Percentiles rank a stretch among this genome's conserved stretches.
Evolutionary conservation across 1,139 yeast species (phyloP).

Genomic region (Suhomyces bolitotheri): DNA sequence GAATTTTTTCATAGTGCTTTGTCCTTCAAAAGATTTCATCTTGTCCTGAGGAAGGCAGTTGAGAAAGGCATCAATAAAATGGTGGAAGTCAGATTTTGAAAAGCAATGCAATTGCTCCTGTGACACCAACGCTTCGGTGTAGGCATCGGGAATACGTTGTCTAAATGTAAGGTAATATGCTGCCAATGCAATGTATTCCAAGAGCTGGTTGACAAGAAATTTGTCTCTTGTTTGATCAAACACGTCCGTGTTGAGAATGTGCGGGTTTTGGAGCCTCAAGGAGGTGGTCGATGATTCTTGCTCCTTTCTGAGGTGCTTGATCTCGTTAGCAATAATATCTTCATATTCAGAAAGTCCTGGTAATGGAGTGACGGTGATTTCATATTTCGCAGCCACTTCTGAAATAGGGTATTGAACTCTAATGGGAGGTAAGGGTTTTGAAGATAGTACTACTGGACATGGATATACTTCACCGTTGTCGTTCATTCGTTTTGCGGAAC

Average conservation of each 20-base stretch:
- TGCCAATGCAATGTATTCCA: slow-evolving; percentile 3
- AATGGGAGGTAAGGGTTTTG: not conserved
- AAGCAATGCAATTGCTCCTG: not conserved
- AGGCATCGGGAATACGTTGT: slow-evolving; percentile 2
- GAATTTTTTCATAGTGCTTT: slow-evolving; percentile 1
- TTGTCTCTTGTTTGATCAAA: too few relatives aligned
- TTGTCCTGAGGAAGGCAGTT: not conserved
- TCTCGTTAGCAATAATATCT: too few relatives aligned
- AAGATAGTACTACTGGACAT: not conserved
- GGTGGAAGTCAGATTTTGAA: not conserved
- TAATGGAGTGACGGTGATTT: not conserved
- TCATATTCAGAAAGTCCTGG: too few relatives aligned
- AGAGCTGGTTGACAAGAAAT: too few relatives aligned
- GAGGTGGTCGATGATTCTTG: too few relatives aligned
- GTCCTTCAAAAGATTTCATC: not conserved
- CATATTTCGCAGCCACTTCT: not conserved
- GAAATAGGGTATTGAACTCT: not conserved
- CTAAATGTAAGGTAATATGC: slow-evolving; percentile 1
- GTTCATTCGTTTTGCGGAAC: too few relatives aligned
- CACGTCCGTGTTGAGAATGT: too few relatives aligned
- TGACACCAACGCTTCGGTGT: not conserved
- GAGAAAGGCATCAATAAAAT: too few relatives aligned
- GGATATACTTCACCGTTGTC: not conserved
- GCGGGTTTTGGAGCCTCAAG: too few relatives aligned
- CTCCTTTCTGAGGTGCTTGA: too few relatives aligned